phyloP scores from a whole-genome alignment of 148 eudicot species.

The Simmondsia chinensis region DNA sequence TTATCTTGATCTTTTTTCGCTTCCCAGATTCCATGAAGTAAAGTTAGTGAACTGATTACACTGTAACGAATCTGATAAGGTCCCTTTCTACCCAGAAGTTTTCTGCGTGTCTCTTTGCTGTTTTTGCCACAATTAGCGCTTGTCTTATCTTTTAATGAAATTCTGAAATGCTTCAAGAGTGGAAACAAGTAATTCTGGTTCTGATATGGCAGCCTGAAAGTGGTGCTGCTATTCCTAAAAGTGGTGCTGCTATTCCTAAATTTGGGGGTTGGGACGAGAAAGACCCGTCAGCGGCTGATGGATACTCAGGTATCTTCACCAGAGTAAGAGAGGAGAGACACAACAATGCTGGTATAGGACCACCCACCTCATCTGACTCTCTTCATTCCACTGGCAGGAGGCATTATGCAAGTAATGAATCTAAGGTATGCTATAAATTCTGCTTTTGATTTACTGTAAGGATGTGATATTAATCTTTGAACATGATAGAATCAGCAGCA shows the following conservation, averaged over 20 bases:
- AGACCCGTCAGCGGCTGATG: constrained; percentile 60
- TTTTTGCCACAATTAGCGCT: not conserved
- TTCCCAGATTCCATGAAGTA: not conserved
- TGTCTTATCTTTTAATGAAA: not conserved
- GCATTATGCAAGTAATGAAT: constrained; percentile 19
- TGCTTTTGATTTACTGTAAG: not conserved
- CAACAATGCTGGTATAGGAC: constrained; percentile 37
- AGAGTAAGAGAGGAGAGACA: constrained; percentile 58
- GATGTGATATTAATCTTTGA: no score
- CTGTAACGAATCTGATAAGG: not conserved
- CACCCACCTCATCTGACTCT: constrained; percentile 25
- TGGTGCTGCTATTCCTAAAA: constrained; percentile 30
- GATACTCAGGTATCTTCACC: constrained; percentile 42
- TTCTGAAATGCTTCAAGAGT: not conserved
- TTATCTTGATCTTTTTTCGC: not conserved
- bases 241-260: constrained; percentile 32
- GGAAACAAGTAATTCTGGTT: not conserved
- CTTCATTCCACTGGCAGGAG: constrained; percentile 35
- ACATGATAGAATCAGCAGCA: no score
- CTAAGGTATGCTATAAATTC: constrained; percentile 32
- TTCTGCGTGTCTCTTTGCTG: not conserved
- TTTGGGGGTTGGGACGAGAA: constrained; percentile 76
- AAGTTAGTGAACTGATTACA: no score
- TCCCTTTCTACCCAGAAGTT: not conserved
- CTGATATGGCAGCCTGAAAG: constrained; percentile 46